Evolutionary conservation across 1,139 yeast species (phyloP).

Genomic region (Kazachstania sp.): DNA sequence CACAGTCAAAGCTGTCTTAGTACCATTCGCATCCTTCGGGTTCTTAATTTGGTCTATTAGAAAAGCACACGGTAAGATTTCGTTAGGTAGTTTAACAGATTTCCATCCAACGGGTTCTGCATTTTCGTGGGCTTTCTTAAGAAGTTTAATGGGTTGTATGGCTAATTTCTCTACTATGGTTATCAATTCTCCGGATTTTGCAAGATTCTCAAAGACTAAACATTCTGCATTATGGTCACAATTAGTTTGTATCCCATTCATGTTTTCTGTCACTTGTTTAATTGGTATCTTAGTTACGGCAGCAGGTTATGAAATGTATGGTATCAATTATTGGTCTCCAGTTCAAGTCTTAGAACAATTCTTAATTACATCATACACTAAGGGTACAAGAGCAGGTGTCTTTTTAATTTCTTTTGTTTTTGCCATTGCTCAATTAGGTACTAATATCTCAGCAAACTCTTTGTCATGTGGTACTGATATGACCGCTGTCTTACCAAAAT

Average conservation of each 20-base stretch:
- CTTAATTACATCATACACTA: slow-evolving; percentile 48
- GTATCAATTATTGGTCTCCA: slow-evolving; percentile 76
- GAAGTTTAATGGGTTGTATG: slow-evolving; percentile 68
- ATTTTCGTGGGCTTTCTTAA: slow-evolving; percentile 66
- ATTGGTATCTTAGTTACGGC: slow-evolving; percentile 84
- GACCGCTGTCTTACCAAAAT: slow-evolving; percentile 73
- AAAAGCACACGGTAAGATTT: slow-evolving; percentile 34
- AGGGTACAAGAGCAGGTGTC: slow-evolving; percentile 80
- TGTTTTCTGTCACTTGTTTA: slow-evolving; percentile 72
- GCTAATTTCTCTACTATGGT: slow-evolving; percentile 84
- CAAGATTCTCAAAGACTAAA: slow-evolving; percentile 63
- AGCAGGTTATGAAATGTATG: slow-evolving; percentile 64
- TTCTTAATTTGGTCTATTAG: slow-evolving; percentile 75
- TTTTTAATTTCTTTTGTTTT: slow-evolving; percentile 71
- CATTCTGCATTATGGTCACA: slow-evolving; percentile 46
- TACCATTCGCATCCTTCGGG: slow-evolving; percentile 73
- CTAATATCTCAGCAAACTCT: slow-evolving; percentile 87
- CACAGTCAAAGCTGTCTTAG: slow-evolving; percentile 65
- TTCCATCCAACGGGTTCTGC: slow-evolving; percentile 21
- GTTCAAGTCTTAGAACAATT: slow-evolving; percentile 63
- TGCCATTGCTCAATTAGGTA: slow-evolving; percentile 80
- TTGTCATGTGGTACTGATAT: slow-evolving; percentile 87
- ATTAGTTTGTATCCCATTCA: slow-evolving; percentile 58
- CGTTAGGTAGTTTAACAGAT: slow-evolving; percentile 23
- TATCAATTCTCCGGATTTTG: slow-evolving; percentile 82